Base-by-base conservation (phyloP, 352 stramenopile genomes). In the Globisporangium megalacanthum region DNA sequence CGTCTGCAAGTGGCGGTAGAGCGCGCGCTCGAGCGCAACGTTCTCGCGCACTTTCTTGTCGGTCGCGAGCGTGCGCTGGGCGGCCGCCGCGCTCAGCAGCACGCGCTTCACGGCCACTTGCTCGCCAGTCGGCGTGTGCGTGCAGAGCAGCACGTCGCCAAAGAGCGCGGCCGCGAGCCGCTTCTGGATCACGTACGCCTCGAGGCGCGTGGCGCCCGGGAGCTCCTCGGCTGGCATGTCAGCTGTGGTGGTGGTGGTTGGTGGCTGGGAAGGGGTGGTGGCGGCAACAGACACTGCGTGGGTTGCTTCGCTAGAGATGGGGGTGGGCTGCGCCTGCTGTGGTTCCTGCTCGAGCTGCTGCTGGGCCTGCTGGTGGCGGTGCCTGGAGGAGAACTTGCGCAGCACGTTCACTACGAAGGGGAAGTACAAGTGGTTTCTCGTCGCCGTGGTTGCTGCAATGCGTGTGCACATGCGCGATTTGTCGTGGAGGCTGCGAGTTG, bases 171-270 rank as follows among this genome's bases (percentile, higher is more conserved):
- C 77, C 44, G 79, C 78, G 0, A 94, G 69, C 0, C 77, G 75
- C 58, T 78, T 74, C 66, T 91, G 76, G 64, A 94, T 92, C 64
- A 86, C 75, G 62, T 94, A 94, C 59, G 87, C 67, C 63, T 94
- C 79, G 60, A 94, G 65, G 66, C 87, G 75, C 45, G 67, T 66
- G 42, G 42, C 42, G n/a, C 42, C 42, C n/a, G 42, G 5, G n/a
- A 19, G n/a, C 42, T 48, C 17, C n/a, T 19, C n/a, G 35, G 74
- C 73, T 64, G 65, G 66, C 49, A 54, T 77, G 47, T 10, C 14
- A 22, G 22, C 14, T 17, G 41, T 11, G 4, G 52, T 42, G 25
- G 53, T 22, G 19, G 44, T n/a, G 22, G 10, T 44, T 17, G 37
- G 37, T 29, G 42, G 41, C n/a, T 46, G 41, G n/a, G 41, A 19